Percentiles rank a stretch among this genome's conserved stretches.
phyloP scores from a whole-genome alignment of 495 filamentous ascomycete species.

The Apodospora peruviana region DNA sequence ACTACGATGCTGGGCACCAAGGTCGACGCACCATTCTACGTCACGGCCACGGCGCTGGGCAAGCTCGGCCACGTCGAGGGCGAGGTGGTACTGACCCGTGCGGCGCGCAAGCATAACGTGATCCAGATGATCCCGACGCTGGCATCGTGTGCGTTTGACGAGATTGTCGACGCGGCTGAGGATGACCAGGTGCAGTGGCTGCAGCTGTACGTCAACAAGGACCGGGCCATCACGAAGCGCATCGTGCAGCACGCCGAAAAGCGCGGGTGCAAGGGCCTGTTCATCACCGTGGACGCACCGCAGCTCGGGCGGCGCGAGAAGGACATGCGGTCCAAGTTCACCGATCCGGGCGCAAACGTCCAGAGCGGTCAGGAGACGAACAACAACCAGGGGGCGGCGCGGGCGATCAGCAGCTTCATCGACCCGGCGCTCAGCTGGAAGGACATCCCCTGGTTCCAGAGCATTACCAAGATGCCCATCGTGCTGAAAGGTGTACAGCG shows the following conservation, averaged over 20 bases:
- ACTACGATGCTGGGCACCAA: conserved; percentile 91
- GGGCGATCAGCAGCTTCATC: conserved; percentile 90
- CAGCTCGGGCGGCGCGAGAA: conserved; percentile 94
- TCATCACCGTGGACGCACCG: conserved; percentile 97
- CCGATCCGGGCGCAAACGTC: conserved; percentile 77
- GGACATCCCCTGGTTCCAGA: conserved; percentile 91
- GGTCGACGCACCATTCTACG: conserved; percentile 78
- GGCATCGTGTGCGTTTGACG: conserved; percentile 96
- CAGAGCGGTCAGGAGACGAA: conserved; percentile 71
- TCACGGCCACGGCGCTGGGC: conserved; percentile 86
- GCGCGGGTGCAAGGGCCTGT: conserved; percentile 90
- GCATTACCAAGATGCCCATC: conserved; percentile 94
- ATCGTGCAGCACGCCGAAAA: conserved; percentile 90
- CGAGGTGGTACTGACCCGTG: conserved; percentile 82
- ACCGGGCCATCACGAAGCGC: conserved; percentile 81
- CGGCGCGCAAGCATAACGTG: conserved; percentile 78
- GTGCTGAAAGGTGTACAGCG: conserved; percentile 94
- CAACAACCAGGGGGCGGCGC: conserved; percentile 82
- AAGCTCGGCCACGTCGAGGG: conserved; percentile 88
- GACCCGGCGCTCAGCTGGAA: conserved; percentile 87
- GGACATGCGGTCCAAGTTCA: conserved; percentile 90
- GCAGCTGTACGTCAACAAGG: conserved; percentile 97
- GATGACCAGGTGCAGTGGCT: conserved; percentile 91
- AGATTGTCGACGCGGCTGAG: conserved; percentile 80
- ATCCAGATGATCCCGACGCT: conserved; percentile 97